Percentiles rank a stretch among this genome's conserved stretches.
These are phyloP conservation scores for Eurotiales sp. DNA, from an alignment of 2,329 filamentous ascomycete genomes.

Conservation along the genomic window DNA sequence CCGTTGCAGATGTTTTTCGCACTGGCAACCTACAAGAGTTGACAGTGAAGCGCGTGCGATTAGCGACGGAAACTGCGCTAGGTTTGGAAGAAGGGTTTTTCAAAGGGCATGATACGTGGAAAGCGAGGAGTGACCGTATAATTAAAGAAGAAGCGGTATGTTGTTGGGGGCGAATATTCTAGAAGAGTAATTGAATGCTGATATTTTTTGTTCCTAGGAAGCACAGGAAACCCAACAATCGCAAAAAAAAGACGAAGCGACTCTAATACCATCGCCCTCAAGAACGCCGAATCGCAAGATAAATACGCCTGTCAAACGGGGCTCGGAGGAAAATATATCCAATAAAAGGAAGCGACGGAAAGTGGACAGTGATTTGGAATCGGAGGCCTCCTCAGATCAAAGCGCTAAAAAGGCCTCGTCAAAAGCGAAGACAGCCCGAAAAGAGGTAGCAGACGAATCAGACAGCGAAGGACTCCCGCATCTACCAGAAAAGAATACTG, in stretches of 20 bases:
- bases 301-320: constrained; percentile 25
- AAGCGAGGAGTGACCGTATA: constrained; percentile 49
- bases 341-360: constrained; percentile 33
- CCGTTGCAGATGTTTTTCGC: constrained; percentile 33
- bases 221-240: constrained; percentile 15
- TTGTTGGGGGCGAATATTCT: not conserved
- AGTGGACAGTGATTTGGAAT: constrained; percentile 26
- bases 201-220: constrained; percentile 7
- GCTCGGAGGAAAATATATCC: constrained; percentile 20
- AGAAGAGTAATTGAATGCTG: not conserved
- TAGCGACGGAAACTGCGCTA: constrained; percentile 50
- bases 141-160: constrained; percentile 51
- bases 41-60: constrained; percentile 56
- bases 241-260: constrained; percentile 7
- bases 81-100: constrained; percentile 53
- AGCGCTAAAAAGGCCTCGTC: constrained; percentile 16
- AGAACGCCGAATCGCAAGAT: constrained; percentile 19
- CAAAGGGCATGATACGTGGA: constrained; percentile 54
- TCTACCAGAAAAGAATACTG: constrained; percentile 29
- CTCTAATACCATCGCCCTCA: constrained; percentile 6
- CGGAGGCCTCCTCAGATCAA: constrained; percentile 19
- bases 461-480: constrained; percentile 12
- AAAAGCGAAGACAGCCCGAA: constrained; percentile 14
- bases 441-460: constrained; percentile 15
- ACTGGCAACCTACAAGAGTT: constrained; percentile 47